phyloP scores from a whole-genome alignment of 306 rosid genomes.

The Herpetospermum pedunculosum region DNA sequence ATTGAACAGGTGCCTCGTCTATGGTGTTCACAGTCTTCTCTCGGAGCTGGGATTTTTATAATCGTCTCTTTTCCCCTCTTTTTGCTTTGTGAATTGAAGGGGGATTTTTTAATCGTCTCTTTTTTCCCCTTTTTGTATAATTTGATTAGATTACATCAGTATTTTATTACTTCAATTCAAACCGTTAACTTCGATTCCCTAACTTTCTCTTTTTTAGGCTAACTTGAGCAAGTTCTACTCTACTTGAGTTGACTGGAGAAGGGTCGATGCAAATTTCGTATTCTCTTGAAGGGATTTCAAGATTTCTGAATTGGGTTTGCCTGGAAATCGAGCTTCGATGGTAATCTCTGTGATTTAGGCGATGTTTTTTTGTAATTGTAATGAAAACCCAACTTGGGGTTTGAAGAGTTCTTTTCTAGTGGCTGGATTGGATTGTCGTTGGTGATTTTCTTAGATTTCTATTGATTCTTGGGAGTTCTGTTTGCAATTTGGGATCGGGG shows the following conservation, averaged over 20 bases:
- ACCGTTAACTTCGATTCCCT: neutral
- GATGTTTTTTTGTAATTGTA: neutral
- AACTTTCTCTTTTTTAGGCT: neutral
- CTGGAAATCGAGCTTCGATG: neutral
- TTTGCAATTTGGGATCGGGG: neutral
- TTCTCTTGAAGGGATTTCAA: neutral
- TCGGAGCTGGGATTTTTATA: neutral
- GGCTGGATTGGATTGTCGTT: neutral
- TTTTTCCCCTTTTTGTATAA: neutral
- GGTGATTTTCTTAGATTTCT: neutral
- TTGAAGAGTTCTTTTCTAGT: neutral
- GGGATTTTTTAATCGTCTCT: neutral
- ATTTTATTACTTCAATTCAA: neutral
- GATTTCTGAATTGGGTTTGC: neutral
- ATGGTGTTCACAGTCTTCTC: neutral
- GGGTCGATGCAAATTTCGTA: neutral
- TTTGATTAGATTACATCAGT: neutral
- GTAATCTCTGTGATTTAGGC: neutral
- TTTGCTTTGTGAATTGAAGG: neutral
- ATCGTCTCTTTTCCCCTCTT: neutral
- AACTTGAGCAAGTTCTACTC: neutral
- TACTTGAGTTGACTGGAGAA: neutral
- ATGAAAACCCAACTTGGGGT: neutral
- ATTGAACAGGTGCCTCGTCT: neutral
- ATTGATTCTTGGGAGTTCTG: neutral